A percentile compares a stretch with the other conserved stretches of the same genome.
Evolutionary conservation across 1,284 basidiomycete genomes (phyloP).

Genomic region (Fistulinella cinereoalba): DNA sequence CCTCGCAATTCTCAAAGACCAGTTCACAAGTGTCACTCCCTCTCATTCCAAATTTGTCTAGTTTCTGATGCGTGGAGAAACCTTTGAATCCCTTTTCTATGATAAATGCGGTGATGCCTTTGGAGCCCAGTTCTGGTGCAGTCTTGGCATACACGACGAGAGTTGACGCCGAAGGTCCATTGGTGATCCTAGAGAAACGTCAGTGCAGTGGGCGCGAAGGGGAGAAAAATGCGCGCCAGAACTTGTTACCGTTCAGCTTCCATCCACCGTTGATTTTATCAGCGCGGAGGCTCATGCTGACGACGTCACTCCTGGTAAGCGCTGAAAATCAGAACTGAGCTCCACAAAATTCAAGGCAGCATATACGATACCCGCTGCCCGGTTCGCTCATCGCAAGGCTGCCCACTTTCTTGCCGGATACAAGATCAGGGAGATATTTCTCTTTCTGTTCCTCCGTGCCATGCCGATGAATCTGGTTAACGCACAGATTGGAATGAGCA

Average conservation of each 20-base stretch:
- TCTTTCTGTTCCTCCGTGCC: conserved; percentile 83
- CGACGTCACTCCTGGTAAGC: conserved; percentile 68
- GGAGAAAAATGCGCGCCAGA: conserved; percentile 63
- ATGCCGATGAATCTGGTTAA: conserved; percentile 87
- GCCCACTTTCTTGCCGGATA: conserved; percentile 83
- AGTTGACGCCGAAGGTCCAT: conserved; percentile 87
- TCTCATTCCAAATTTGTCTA: conserved; percentile 96
- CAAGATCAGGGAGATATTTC: conserved; percentile 84
- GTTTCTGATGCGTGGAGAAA: conserved; percentile 86
- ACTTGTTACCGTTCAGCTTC: conserved; percentile 86
- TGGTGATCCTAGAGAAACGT: conserved; percentile 78
- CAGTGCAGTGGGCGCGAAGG: neutral
- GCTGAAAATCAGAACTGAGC: conserved; percentile 6
- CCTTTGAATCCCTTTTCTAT: conserved; percentile 80
- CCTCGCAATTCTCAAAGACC: conserved; percentile 87
- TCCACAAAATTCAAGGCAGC: neutral
- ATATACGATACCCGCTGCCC: conserved; percentile 57
- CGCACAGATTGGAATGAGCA: conserved; percentile 82
- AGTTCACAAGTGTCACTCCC: conserved; percentile 94
- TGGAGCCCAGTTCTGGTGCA: conserved; percentile 71
- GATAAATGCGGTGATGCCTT: conserved; percentile 92
- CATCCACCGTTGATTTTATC: conserved; percentile 75
- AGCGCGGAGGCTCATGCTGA: conserved; percentile 85
- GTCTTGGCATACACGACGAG: conserved; percentile 95
- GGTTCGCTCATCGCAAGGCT: conserved; percentile 94